Evolutionary conservation across 371 early-diverging fungal species (phyloP), one percentile per base, ranked within the genome.

Genomic region (Mortierella sp.): DNA sequence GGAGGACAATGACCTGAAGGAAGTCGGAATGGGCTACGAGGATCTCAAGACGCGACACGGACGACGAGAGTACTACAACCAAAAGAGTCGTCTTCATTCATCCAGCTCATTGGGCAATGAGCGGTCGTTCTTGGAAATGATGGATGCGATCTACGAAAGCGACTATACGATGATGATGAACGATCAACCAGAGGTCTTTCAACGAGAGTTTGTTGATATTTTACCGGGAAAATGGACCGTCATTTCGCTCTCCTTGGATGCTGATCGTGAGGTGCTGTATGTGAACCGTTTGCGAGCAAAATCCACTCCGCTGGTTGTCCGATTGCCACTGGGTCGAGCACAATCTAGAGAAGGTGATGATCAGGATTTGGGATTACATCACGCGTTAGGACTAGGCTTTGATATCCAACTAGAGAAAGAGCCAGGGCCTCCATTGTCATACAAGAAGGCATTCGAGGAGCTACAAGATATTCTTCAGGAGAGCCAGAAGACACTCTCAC

Each of bases 241-340:
- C 0, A 90, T 92, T 38, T 91, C 91, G 0, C 54, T 96, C 10
- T 88, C 91, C 0, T 78, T 94, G 50, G 94, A 96, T 63, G 62
- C 81, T 0, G 71, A 81, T 14, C 78, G 82, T n/a, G 80, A 89
- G 24, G 84, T 87, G 6, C 61, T 96, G 26, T 91, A 90, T 65
- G 71, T 93, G 3, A 84, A 87, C 13, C 88, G 93, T 7, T 61
- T 90, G 43, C 80, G 83, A 30, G 73, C 78, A 0, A 72, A 62
- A 6, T 67, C 74, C 3, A 69, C 70, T 7, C 94, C 94, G 0
- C 62, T 90, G 31, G 81, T 90, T 7, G 66, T 93, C 7, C 86
- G 91, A n/a, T 69, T 96, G 30, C 93, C 95, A 0, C 80, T 95
- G 66, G 79, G 79, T 24, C 84, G 95, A 18, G 76, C 72, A 13